A percentile compares a stretch with the other conserved stretches of the same genome.
These are phyloP conservation scores for Raphanus raphanistrum DNA, from an alignment of 345 rosid species.

Conservation along the genomic window DNA sequence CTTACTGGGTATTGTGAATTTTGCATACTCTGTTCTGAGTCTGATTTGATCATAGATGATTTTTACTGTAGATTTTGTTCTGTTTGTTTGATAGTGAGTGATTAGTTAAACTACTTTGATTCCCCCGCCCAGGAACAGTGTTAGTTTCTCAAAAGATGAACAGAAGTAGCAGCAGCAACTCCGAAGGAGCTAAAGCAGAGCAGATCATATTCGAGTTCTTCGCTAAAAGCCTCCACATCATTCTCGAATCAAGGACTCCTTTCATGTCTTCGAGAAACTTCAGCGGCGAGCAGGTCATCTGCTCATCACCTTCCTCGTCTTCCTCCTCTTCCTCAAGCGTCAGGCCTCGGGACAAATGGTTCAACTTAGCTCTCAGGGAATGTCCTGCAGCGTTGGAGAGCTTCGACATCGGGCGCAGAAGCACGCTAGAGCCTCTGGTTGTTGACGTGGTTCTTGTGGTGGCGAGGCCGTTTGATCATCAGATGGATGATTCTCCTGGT, in stretches of 20 bases:
- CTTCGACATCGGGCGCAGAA: conserved; percentile 72
- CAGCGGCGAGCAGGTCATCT: conserved; percentile 74
- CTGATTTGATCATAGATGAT: conserved; percentile 16
- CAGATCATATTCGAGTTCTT: conserved; percentile 88
- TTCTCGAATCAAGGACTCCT: conserved; percentile 87
- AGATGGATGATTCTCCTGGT: conserved; percentile 46
- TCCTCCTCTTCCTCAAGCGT: conserved; percentile 82
- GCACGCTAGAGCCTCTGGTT: conserved; percentile 70
- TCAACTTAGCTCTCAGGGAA: conserved; percentile 86
- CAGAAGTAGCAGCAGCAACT: conserved; percentile 47
- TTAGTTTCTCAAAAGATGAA: conserved; percentile 39
- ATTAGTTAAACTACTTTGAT: background rate
- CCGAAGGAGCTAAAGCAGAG: conserved; percentile 74
- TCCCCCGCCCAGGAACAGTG: conserved; percentile 17
- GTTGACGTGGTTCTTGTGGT: conserved; percentile 85
- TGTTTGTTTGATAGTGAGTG: conserved; percentile 14
- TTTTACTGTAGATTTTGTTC: conserved; percentile 13
- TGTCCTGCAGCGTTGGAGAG: conserved; percentile 83
- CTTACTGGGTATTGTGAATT: conserved; percentile 13
- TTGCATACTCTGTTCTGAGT: conserved; percentile 24
- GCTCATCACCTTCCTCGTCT: conserved; percentile 71
- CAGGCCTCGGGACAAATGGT: conserved; percentile 91
- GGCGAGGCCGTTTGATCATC: conserved; percentile 51
- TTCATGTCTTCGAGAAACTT: conserved; percentile 75
- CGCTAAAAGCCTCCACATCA: conserved; percentile 85